Evolutionary conservation across 2,329 filamentous ascomycete species (phyloP), one percentile per base, ranked within the genome.

Genomic region (Kalaharituber pfeilii): DNA sequence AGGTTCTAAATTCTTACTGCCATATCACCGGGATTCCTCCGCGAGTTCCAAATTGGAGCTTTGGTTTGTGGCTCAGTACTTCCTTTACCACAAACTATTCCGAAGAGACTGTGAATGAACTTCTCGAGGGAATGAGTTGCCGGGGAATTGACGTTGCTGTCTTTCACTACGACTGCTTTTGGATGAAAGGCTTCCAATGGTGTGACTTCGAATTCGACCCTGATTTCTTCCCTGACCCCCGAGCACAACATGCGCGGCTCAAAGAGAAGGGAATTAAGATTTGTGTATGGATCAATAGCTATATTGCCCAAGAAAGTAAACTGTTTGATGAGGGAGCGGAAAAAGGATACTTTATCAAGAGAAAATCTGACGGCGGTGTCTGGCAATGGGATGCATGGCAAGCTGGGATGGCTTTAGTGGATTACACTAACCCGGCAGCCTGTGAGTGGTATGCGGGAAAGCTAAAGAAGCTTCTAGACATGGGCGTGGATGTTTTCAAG

Each of bases 311-410:
- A 67, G 77, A 80, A 29, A 81, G 79, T 1, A 77, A 75, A 0
- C 71, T 82, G 0, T 86, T 86, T 67, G 69, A 72, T 55, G 72
- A 79, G 57, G 81, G 80, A 39, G 75, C 75, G 39, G 74, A 78
- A 53, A 80, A 78, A 52, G 80, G 81, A 0, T 86, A 83, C 62
- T 72, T 86, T 18, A 72, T 86, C 56, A 82, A 80, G 69, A 76
- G 80, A 26, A 77, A 74, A 59, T n/a, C n/a, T n/a, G 77, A 84
- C 62, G 81, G 57, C 4, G 78, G 82, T 57, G 69, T 85, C 22
- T 86, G 79, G 77, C 82, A 86, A 67, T 84, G 81, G 79, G 82
- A 86, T 62, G 68, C 82, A 42, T 86, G 82, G 82, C 82, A 86
- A 65, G 80, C 81, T 1, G 82, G 82, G 30, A 86, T 86, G 82